Evolutionary conservation across 345 rosid species (phyloP).

Genomic region (Dipteronia sinensis): DNA sequence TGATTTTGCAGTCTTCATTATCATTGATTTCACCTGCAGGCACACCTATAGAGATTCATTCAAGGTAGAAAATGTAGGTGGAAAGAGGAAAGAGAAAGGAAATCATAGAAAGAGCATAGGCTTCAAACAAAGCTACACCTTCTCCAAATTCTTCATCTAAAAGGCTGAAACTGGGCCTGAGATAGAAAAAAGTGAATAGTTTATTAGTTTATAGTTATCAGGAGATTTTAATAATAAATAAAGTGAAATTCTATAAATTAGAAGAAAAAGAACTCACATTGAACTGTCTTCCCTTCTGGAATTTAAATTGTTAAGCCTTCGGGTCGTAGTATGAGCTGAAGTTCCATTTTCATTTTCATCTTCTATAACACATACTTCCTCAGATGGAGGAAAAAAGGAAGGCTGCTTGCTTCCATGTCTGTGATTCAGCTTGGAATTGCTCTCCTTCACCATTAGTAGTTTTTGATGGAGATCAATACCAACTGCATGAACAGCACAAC

Average conservation of each 20-base stretch:
- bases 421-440: slow-evolving; percentile 25
- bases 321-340: slow-evolving; percentile 26
- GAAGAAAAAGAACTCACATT: slow-evolving; percentile 41
- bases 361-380: slow-evolving; percentile 38
- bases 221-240: not conserved
- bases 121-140: slow-evolving; percentile 43
- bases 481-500: slow-evolving; percentile 48
- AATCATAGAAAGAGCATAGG: not conserved
- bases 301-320: slow-evolving; percentile 25
- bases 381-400: slow-evolving; percentile 42
- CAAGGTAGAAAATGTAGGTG: slow-evolving; percentile 15
- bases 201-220: not conserved
- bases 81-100: slow-evolving; percentile 13
- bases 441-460: slow-evolving; percentile 48
- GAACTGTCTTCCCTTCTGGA: slow-evolving; percentile 28
- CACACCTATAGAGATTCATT: slow-evolving; percentile 39
- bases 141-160: slow-evolving; percentile 75
- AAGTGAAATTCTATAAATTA: slow-evolving; percentile 1
- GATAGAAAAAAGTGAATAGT: slow-evolving; percentile 22
- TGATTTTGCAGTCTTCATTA: slow-evolving; percentile 50
- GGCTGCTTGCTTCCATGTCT: slow-evolving; percentile 38
- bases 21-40: slow-evolving; percentile 39
- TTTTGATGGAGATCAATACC: slow-evolving; percentile 80
- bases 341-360: slow-evolving; percentile 45
- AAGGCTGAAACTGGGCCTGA: slow-evolving; percentile 94